Evolutionary conservation across 208 protist species (phyloP), one percentile per base, ranked within the genome.

Genomic region (Crithidia expoeki): DNA sequence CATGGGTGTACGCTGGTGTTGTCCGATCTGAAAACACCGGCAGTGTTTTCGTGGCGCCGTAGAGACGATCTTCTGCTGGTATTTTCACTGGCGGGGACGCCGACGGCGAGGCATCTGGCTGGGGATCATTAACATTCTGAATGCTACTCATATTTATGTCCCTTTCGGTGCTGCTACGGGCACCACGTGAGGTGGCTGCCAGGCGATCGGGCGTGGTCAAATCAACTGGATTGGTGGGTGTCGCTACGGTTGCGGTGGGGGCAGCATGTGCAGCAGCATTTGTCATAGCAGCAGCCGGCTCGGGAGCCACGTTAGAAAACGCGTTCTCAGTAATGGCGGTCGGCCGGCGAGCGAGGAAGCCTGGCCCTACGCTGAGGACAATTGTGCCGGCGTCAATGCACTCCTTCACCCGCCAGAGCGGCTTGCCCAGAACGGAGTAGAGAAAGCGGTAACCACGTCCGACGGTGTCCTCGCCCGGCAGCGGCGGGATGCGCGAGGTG

Each of bases 361-460:
- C 87, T 2, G 90, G 83, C 0, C 76, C 74, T 14, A 74, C 76
- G 65, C 83, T 90, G 42, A 90, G 64, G 16, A 95, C 77, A 47
- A 95, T 74, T 21, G 72, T 73, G 17, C 78, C 57, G 0, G 83
- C 83, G 7, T 85, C 85, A 14, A 86, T 12, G 67, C 85, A 95
- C 64, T 91, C 90, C 58, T 67, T 64, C 27, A 93, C 90, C 9
- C 84, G 84, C 85, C 87, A 93, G 14, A 95, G 81, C 16, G 90
- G 85, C 58, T 77, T 83, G 23, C 90, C 90, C 1, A 52, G 52
- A 10, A 87, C 28, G 12, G 76, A 83, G 78, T 95, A 95, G 7
- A 93, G 79, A 62, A 95, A 95, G 28, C 87, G 84, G 62, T 89
- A 88, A 10, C 90, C 79, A 4, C 68, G 56, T 0, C 73, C 81